These are phyloP conservation scores for Candida labiduridarum DNA, from an alignment of 1,139 yeast genomes.

Conservation along the genomic window DNA sequence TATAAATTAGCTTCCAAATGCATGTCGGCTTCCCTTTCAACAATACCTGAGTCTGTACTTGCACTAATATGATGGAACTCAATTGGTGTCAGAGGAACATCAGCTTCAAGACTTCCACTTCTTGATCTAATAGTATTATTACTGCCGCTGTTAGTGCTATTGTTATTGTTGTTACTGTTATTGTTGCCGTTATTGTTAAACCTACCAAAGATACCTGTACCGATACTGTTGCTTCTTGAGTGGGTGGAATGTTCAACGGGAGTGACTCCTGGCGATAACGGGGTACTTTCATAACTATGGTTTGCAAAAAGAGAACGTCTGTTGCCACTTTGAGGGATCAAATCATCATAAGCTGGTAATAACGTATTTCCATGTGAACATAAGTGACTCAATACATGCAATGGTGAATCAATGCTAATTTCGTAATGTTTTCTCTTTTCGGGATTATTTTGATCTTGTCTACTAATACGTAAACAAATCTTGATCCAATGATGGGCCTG, in stretches of 20 bases:
- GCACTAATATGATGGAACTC: constrained; percentile 34
- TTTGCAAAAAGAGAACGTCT: constrained; percentile 19
- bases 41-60: constrained; percentile 29
- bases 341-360: constrained; percentile 56
- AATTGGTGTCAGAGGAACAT: constrained; percentile 9
- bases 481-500: constrained; percentile 95
- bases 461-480: constrained; percentile 76
- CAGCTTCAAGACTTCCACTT: constrained; percentile 4
- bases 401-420: constrained; percentile 88
- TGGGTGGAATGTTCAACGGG: constrained; percentile 38
- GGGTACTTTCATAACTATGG: constrained; percentile 31
- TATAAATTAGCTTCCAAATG: constrained; percentile 63
- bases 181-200: not conserved
- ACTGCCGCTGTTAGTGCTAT: not conserved
- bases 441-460: constrained; percentile 55
- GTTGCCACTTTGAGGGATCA: constrained; percentile 12
- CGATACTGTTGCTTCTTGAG: constrained; percentile 3
- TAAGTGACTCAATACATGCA: constrained; percentile 65
- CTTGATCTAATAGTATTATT: constrained; percentile 5
- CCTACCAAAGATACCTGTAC: constrained; percentile 7
- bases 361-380: constrained; percentile 78
- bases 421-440: constrained; percentile 83
- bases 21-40: constrained; percentile 34
- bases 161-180: constrained; percentile 3
- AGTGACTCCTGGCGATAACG: constrained; percentile 58